Percentiles rank a stretch among this genome's conserved stretches.
Evolutionary conservation across 768 basidiomycete species (phyloP).

Genomic region (Naganishia vishniacii): DNA sequence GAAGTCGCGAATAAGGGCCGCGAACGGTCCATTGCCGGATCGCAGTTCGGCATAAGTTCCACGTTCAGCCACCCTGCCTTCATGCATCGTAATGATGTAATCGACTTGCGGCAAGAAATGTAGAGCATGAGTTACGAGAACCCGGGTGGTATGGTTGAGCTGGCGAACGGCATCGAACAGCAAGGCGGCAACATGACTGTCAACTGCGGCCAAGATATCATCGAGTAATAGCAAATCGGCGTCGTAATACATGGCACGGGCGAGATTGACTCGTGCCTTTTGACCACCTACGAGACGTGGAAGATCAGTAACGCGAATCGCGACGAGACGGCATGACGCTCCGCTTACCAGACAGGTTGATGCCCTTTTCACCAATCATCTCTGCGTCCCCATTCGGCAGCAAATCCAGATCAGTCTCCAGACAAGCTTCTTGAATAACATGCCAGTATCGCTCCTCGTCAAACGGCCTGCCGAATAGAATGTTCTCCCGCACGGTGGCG

Average conservation of each 20-base stretch:
- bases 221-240: conserved; percentile 85
- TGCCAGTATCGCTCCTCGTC: conserved; percentile 78
- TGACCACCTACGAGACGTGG: conserved; percentile 39
- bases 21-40: conserved; percentile 61
- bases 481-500: conserved; percentile 77
- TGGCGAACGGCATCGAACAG: conserved; percentile 76
- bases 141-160: conserved; percentile 64
- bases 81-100: conserved; percentile 71
- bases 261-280: conserved; percentile 63
- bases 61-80: conserved; percentile 71
- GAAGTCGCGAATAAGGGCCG: conserved; percentile 69
- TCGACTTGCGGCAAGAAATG: conserved; percentile 85
- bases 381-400: conserved; percentile 72
- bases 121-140: conserved; percentile 86
- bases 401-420: conserved; percentile 74
- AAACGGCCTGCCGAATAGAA: conserved; percentile 77
- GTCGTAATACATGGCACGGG: conserved; percentile 77
- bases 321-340: neutral
- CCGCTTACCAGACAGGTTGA: conserved; percentile 62
- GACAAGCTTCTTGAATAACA: conserved; percentile 68
- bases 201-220: conserved; percentile 56
- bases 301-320: conserved; percentile 55
- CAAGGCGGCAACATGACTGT: conserved; percentile 82
- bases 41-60: conserved; percentile 75
- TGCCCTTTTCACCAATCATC: conserved; percentile 81